These are phyloP conservation scores for Apiospora koreana DNA, from an alignment of 2,329 filamentous ascomycete genomes.

Conservation along the genomic window DNA sequence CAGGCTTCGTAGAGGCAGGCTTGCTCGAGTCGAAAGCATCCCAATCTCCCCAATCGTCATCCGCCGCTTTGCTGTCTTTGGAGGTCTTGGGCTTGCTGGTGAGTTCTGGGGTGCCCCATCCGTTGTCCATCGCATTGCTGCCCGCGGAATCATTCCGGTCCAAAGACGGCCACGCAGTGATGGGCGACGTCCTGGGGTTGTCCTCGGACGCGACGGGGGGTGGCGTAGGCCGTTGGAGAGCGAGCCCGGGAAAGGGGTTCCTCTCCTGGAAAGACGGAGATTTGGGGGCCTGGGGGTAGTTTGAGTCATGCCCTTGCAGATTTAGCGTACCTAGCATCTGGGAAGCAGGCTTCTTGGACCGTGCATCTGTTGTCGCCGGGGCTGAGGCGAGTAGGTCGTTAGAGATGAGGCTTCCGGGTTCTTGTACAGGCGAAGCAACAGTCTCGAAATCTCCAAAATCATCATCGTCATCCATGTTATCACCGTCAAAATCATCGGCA, in stretches of 20 bases:
- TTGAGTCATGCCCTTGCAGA: slow-evolving; percentile 31
- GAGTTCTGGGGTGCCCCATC: slow-evolving; percentile 48
- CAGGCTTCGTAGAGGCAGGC: slow-evolving; percentile 11
- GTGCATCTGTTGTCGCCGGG: slow-evolving; percentile 23
- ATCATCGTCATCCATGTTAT: slow-evolving; percentile 41
- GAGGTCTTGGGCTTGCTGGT: slow-evolving; percentile 27
- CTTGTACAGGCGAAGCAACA: slow-evolving; percentile 32
- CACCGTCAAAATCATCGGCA: slow-evolving; percentile 54
- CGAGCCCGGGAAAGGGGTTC: slow-evolving; percentile 53
- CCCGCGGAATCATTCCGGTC: slow-evolving; percentile 19
- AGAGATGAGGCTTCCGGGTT: slow-evolving; percentile 39
- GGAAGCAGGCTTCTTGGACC: slow-evolving; percentile 23
- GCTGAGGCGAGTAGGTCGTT: slow-evolving; percentile 35
- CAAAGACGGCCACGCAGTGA: slow-evolving; percentile 48
- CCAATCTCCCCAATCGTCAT: slow-evolving; percentile 31
- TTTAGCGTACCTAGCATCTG: slow-evolving; percentile 24
- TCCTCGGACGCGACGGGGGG: slow-evolving; percentile 33
- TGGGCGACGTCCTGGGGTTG: slow-evolving; percentile 37
- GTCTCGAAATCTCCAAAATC: slow-evolving; percentile 65
- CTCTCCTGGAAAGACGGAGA: slow-evolving; percentile 55
- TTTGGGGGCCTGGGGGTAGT: slow-evolving; percentile 49
- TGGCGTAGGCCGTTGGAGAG: slow-evolving; percentile 44
- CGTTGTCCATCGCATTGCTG: background rate
- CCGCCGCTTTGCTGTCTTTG: slow-evolving; percentile 21
- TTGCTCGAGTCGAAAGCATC: slow-evolving; percentile 24